Evolutionary conservation across 2,329 filamentous ascomycete genomes (phyloP).

Genomic region (Hypoxylon sp.): DNA sequence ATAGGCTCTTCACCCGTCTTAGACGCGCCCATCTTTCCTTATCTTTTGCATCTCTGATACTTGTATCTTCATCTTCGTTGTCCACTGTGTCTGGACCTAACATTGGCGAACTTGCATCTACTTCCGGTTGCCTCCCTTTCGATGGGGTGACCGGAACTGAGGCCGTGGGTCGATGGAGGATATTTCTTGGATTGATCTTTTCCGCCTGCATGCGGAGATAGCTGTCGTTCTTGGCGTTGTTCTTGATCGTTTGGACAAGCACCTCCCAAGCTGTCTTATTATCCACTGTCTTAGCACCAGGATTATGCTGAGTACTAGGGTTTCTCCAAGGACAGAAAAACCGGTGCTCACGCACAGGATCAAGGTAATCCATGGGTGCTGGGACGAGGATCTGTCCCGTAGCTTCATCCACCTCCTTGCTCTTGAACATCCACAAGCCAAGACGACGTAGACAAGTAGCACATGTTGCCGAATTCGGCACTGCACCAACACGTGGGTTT

Average conservation of each 20-base stretch:
- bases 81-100: constrained; percentile 54
- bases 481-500: constrained; percentile 68
- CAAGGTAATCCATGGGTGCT: constrained; percentile 76
- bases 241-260: constrained; percentile 68
- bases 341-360: constrained; percentile 80
- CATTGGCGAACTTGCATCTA: constrained; percentile 41
- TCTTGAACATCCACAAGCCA: constrained; percentile 94
- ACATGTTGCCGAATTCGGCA: constrained; percentile 83
- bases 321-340: constrained; percentile 89
- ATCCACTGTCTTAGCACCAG: constrained; percentile 57
- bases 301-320: constrained; percentile 70
- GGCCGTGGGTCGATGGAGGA: constrained; percentile 48
- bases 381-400: constrained; percentile 68
- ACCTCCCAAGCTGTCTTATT: constrained; percentile 69
- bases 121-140: constrained; percentile 42
- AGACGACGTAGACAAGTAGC: constrained; percentile 88
- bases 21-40: constrained; percentile 82
- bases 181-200: constrained; percentile 52
- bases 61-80: constrained; percentile 65
- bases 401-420: constrained; percentile 74
- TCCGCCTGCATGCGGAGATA: constrained; percentile 62
- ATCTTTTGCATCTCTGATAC: constrained; percentile 70
- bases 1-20: constrained; percentile 78
- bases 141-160: constrained; percentile 51
- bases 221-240: constrained; percentile 73